A percentile compares a stretch with the other conserved stretches of the same genome.
Evolutionary conservation across 345 rosid genomes (phyloP).

Genomic region (Camelina sativa): DNA sequence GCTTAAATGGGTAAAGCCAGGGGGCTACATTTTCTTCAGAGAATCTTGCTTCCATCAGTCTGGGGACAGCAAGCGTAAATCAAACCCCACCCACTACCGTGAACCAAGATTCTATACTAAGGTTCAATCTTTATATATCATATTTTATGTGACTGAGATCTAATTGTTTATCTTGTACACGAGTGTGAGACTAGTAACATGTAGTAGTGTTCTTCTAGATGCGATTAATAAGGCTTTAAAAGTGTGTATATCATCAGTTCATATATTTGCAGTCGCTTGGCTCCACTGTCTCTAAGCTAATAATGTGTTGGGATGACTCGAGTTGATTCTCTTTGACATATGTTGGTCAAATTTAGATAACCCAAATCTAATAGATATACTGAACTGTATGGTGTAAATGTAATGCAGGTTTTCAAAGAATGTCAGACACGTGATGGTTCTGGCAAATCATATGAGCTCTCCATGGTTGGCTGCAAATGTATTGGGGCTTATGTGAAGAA

Average conservation of each 20-base stretch:
- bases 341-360: neutral
- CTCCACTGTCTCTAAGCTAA: neutral
- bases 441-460: constrained; percentile 75
- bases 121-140: constrained; percentile 47
- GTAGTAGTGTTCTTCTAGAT: constrained; percentile 2
- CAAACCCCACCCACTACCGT: constrained; percentile 89
- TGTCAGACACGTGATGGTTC: constrained; percentile 55
- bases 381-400: constrained; percentile 16
- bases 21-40: constrained; percentile 87
- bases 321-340: neutral
- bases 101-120: constrained; percentile 96
- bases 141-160: neutral
- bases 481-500: constrained; percentile 93
- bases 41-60: constrained; percentile 98
- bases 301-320: constrained; percentile 16
- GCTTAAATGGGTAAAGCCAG: constrained; percentile 85
- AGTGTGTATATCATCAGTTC: neutral
- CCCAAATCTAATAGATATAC: neutral
- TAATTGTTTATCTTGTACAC: constrained; percentile 4
- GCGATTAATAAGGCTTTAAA: constrained; percentile 10
- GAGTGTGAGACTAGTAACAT: constrained; percentile 1
- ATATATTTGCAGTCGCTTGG: neutral
- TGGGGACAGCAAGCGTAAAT: constrained; percentile 78
- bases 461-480: constrained; percentile 80
- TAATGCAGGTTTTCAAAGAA: constrained; percentile 75